A percentile compares a stretch with the other conserved stretches of the same genome.
These are phyloP conservation scores for Neurospora pannonica DNA, from an alignment of 495 filamentous ascomycete species.

Conservation along the genomic window DNA sequence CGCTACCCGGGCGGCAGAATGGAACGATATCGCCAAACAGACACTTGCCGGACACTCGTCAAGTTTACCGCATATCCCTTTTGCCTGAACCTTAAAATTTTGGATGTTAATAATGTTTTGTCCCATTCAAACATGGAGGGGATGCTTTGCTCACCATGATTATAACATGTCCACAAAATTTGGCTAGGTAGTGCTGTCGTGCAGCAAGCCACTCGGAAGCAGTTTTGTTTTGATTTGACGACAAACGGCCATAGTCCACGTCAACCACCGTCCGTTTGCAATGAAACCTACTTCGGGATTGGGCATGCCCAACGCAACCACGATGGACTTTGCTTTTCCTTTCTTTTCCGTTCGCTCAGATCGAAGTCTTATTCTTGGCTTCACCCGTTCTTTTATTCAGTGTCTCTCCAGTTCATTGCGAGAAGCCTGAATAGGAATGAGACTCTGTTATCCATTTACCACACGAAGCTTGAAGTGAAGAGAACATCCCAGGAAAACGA, in stretches of 20 bases:
- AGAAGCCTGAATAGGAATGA: neutral
- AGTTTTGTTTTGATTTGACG: neutral
- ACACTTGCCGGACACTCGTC: neutral
- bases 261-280: neutral
- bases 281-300: neutral
- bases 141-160: too few relatives aligned
- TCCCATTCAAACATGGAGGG: too few relatives aligned
- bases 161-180: too few relatives aligned
- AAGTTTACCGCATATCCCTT: neutral
- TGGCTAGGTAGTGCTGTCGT: too few relatives aligned
- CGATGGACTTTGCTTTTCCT: neutral
- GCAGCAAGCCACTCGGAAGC: neutral
- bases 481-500: too few relatives aligned
- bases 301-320: neutral
- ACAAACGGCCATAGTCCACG: neutral
- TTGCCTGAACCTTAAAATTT: neutral
- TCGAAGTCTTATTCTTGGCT: neutral
- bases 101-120: neutral
- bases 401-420: neutral
- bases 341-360: neutral
- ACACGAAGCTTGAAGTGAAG: neutral
- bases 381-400: neutral
- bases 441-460: neutral
- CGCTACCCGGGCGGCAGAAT: neutral
- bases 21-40: neutral